Evolutionary conservation across 257 asterid species (phyloP), one percentile per base, ranked within the genome.

Genomic region (Datura wrightii): DNA sequence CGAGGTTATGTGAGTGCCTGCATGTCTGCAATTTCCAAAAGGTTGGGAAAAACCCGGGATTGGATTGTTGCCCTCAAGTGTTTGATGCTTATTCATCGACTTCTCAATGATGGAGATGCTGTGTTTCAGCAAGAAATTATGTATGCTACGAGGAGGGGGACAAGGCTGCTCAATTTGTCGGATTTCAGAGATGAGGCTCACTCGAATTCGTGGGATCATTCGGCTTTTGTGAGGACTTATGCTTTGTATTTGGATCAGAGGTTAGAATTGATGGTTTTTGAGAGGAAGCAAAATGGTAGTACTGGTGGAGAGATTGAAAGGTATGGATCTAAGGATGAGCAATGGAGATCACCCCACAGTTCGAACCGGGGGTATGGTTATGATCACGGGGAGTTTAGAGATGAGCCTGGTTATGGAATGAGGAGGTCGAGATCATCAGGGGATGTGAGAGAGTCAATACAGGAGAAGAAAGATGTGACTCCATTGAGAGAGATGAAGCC

Each of bases 161-260:
- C 92, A 41, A 87, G 94, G 87, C 55, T 93, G 88, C 85, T 93
- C 71, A 93, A 93, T 59, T 39, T 93, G 85, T 88, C 93, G 0
- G 94, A 90, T 88, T 93, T 93, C 56, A 91, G 92, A 0, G 97
- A 93, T 9, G 97, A 93, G 90, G 97, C 97, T 7, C 97, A 93
- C 83, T 90, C 97, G 0, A 90, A 83, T 85, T 88, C 93, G 3
- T 92, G 96, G 96, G 96, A 92, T 88, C 94, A 91, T 48, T 91
- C 96, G 0, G 91, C 93, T 41, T 93, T 93, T 83, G 94, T 91
- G 42, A 88, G 97, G 89, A 90, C 93, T 36, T 93, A 90, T 54
- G 97, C 97, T 0, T 81, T 93, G 84, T 93, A 90, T 84, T 83
- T 93, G 89, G 97, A 93, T 85, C 94, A 93, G 88, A 88, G 91